A percentile compares a stretch with the other conserved stretches of the same genome.
These are phyloP conservation scores for Remersonia thermophila DNA, from an alignment of 2,329 filamentous ascomycete species.

Conservation along the genomic window DNA sequence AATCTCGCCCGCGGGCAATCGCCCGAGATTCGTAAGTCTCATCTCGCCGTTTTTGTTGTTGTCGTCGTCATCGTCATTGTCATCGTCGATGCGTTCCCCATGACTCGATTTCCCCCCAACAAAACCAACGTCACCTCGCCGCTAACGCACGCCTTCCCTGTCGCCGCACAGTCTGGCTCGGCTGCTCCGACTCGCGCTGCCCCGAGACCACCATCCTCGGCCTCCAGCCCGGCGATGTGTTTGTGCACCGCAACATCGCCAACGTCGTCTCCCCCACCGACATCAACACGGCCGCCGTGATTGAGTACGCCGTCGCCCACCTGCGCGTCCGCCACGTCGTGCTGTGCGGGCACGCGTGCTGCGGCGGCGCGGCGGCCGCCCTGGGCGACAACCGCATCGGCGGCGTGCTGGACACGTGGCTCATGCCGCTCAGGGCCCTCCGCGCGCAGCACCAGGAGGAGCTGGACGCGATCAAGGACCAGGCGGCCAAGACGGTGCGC, in stretches of 20 bases:
- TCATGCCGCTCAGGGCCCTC: constrained; percentile 37
- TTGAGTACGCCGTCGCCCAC: constrained; percentile 66
- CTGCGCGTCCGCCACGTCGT: constrained; percentile 61
- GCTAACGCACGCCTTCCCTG: too few species aligned
- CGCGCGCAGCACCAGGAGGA: constrained; percentile 38
- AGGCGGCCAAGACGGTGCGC: constrained; percentile 41
- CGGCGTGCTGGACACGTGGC: constrained; percentile 43
- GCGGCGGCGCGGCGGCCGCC: constrained; percentile 54
- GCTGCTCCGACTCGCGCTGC: constrained; percentile 75
- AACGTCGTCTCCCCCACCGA: constrained; percentile 69
- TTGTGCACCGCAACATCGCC: constrained; percentile 83
- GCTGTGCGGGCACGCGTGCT: constrained; percentile 56
- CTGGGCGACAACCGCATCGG: constrained; percentile 35
- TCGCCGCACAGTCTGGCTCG: constrained; percentile 56
- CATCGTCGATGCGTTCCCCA: too few species aligned
- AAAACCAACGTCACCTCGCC: too few species aligned
- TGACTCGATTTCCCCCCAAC: too few species aligned
- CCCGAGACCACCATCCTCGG: constrained; percentile 73
- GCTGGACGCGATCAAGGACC: constrained; percentile 41
- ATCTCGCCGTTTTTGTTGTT: too few species aligned
- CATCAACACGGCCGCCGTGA: constrained; percentile 60
- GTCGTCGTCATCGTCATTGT: too few species aligned
- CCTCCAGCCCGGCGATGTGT: constrained; percentile 70
- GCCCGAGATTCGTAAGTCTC: constrained; percentile 45
- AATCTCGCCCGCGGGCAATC: constrained; percentile 55